Percentiles rank a stretch among this genome's conserved stretches.
Conservation (phyloP, 352 stramenopile species). For the Globisporangium spiculum region DNA sequence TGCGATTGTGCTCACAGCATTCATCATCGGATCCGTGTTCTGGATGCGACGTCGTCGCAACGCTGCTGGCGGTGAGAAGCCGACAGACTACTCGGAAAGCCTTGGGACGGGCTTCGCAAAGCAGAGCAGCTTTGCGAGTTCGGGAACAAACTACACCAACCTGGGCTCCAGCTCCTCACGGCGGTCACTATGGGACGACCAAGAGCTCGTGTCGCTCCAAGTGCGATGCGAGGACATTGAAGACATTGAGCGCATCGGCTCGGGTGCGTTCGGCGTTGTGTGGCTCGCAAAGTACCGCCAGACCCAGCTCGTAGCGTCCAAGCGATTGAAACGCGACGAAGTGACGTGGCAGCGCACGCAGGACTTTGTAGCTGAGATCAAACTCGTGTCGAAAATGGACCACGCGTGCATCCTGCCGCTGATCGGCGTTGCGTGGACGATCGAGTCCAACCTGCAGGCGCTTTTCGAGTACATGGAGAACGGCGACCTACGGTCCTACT, state of each 20-base stretch:
- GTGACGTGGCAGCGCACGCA: conserved; percentile 36
- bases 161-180: conserved; percentile 9
- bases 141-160: conserved; percentile 9
- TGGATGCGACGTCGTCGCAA: conserved; percentile 8
- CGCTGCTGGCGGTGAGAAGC: background rate
- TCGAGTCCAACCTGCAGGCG: conserved; percentile 49
- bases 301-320: conserved; percentile 40
- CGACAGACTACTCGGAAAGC: conserved; percentile 5
- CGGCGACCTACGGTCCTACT: conserved; percentile 51
- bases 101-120: background rate
- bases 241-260: conserved; percentile 46
- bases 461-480: conserved; percentile 69
- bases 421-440: conserved; percentile 60
- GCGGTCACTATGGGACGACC: conserved; percentile 48
- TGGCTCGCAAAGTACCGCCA: conserved; percentile 46
- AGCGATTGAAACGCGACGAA: conserved; percentile 45
- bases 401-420: conserved; percentile 68
- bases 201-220: conserved; percentile 47
- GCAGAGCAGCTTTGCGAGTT: conserved; percentile 1
- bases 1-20: background rate
- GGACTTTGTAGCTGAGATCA: conserved; percentile 69
- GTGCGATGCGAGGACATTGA: conserved; percentile 48
- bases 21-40: conserved; percentile 9
- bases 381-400: conserved; percentile 52
- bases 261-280: conserved; percentile 42